phyloP scores from a whole-genome alignment of 768 basidiomycete species.

The Lanmaoa pseudosensibilis region DNA sequence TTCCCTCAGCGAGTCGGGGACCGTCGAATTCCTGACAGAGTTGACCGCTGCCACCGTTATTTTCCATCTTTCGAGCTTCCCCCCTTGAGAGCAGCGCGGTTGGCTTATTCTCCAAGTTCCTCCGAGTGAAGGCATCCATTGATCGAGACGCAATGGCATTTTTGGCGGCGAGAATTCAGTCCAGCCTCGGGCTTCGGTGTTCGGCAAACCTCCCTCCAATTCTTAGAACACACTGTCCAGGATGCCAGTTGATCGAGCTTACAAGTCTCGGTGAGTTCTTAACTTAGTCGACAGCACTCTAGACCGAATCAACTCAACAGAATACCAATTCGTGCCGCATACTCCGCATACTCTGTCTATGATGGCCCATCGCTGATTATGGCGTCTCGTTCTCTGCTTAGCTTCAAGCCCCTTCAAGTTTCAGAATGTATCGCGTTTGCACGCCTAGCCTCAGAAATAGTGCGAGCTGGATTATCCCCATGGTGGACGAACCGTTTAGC shows the following conservation, averaged over 20 bases:
- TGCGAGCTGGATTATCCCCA: not conserved
- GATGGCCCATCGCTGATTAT: not conserved
- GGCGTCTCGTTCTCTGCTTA: not conserved
- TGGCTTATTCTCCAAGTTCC: not conserved
- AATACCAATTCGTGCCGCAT: not conserved
- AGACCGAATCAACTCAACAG: not conserved
- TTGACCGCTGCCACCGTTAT: not conserved
- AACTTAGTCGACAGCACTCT: not conserved
- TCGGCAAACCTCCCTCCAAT: not conserved
- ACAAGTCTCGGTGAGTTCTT: not conserved
- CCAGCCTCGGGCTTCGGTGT: not conserved
- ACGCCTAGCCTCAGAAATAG: not conserved
- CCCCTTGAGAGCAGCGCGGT: not conserved
- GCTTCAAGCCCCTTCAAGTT: not conserved
- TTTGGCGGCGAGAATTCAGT: not conserved
- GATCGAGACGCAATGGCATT: not conserved
- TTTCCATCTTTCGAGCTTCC: too few relatives aligned
- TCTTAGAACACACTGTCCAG: not conserved
- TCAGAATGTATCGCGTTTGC: not conserved
- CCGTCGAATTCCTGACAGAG: not conserved
- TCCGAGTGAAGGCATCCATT: not conserved
- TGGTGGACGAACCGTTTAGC: not conserved
- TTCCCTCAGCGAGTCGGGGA: not conserved
- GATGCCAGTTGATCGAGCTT: constrained; percentile 1
- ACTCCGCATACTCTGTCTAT: not conserved